Conservation (phyloP, 164 flowering plant species). For the Magnolia officinalis region DNA sequence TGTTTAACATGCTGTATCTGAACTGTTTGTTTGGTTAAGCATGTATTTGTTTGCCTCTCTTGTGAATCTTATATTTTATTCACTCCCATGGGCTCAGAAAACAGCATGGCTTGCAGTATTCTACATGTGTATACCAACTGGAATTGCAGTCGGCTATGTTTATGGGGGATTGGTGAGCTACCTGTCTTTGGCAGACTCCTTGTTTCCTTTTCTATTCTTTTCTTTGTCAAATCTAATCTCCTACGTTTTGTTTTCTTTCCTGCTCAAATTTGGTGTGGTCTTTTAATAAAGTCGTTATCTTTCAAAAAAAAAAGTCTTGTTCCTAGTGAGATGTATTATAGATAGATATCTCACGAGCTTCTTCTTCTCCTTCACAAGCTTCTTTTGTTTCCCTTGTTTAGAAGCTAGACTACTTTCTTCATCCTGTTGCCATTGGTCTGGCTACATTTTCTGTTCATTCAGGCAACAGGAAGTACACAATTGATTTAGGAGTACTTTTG, state of each 20-base stretch:
- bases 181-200: not conserved
- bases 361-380: no score
- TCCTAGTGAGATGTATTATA: no score
- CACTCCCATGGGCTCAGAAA: conserved; percentile 39
- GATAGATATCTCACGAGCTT: no score
- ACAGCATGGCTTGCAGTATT: conserved; percentile 65
- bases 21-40: not conserved
- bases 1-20: not conserved
- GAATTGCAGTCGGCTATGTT: conserved; percentile 70
- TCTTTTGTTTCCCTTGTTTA: no score
- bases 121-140: conserved; percentile 76
- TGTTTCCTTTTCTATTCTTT: not conserved
- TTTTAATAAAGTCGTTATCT: no score
- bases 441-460: no score
- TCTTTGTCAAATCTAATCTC: not conserved
- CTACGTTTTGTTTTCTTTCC: not conserved
- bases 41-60: not conserved
- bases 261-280: no score
- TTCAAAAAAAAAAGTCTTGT: no score
- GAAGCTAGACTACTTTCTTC: no score
- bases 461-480: no score
- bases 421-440: no score
- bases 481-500: no score
- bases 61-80: not conserved
- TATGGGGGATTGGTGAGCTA: conserved; percentile 64